phyloP scores from a whole-genome alignment of 192 early-diverging fungal genomes.

The Gaertneriomyces sp. region DNA sequence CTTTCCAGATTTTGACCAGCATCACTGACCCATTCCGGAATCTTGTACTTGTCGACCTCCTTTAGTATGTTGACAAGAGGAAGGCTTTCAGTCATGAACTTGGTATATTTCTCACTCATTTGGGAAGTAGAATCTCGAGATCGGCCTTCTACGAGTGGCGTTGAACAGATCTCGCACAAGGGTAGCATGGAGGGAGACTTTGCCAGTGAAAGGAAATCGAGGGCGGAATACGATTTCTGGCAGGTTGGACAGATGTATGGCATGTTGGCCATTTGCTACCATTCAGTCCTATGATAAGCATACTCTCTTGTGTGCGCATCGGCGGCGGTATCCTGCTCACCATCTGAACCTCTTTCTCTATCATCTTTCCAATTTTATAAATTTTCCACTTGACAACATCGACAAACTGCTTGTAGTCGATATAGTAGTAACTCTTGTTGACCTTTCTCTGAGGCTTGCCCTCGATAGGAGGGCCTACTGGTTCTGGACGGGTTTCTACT shows the following conservation, averaged over 20 bases:
- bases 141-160: conserved; percentile 6
- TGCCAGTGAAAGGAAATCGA: conserved; percentile 19
- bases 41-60: conserved; percentile 31
- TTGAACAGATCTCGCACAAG: conserved; percentile 20
- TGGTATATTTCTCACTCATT: conserved; percentile 27
- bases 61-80: conserved; percentile 40
- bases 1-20: not conserved
- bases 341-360: conserved; percentile 40
- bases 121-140: conserved; percentile 18
- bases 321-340: conserved; percentile 7
- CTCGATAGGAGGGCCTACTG: conserved; percentile 19
- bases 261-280: conserved; percentile 39
- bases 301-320: too few relatives aligned
- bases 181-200: conserved; percentile 23
- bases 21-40: conserved; percentile 35
- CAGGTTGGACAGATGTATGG: conserved; percentile 35
- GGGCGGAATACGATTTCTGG: conserved; percentile 19
- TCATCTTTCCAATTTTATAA: conserved; percentile 63
- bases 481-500: conserved; percentile 24
- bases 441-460: conserved; percentile 28
- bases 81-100: conserved; percentile 42
- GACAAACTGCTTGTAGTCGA: conserved; percentile 92
- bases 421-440: conserved; percentile 57
- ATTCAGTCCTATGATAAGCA: not conserved
- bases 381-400: conserved; percentile 91